phyloP scores from a whole-genome alignment of 257 asterid genomes.

The Petrea volubilis region DNA sequence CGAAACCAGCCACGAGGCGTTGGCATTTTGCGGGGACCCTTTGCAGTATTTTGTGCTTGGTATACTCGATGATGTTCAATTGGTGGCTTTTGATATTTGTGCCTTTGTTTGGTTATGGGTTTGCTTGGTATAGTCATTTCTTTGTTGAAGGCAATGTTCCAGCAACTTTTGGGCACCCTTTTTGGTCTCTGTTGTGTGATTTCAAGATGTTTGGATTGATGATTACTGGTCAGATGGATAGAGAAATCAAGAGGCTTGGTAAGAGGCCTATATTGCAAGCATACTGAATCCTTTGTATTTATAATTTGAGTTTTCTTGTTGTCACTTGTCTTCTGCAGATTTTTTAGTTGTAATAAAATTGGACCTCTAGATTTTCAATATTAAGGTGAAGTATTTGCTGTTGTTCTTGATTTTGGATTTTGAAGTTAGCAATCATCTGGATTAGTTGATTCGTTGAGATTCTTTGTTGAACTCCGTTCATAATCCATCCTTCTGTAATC shows the following conservation, averaged over 20 bases:
- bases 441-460: background rate
- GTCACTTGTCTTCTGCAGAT: slow-evolving; percentile 4
- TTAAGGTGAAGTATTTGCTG: too few species aligned
- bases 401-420: slow-evolving; percentile 4
- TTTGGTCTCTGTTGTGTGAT: slow-evolving; percentile 93
- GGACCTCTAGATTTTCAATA: slow-evolving; percentile 9
- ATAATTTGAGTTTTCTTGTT: background rate
- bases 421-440: background rate
- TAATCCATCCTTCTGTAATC: too few species aligned
- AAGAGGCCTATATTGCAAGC: slow-evolving; percentile 89
- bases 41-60: slow-evolving; percentile 70
- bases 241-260: slow-evolving; percentile 98
- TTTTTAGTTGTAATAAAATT: slow-evolving; percentile 31
- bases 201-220: slow-evolving; percentile 96
- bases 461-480: background rate
- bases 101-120: slow-evolving; percentile 83
- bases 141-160: slow-evolving; percentile 91
- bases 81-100: slow-evolving; percentile 69
- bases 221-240: slow-evolving; percentile 92
- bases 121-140: slow-evolving; percentile 97
- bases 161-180: slow-evolving; percentile 90
- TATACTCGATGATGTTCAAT: slow-evolving; percentile 68
- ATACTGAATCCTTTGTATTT: slow-evolving; percentile 28
- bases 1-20: slow-evolving; percentile 81
- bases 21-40: slow-evolving; percentile 97